Conservation (phyloP, 129 eudicot genomes). For the Calendula officinalis region DNA sequence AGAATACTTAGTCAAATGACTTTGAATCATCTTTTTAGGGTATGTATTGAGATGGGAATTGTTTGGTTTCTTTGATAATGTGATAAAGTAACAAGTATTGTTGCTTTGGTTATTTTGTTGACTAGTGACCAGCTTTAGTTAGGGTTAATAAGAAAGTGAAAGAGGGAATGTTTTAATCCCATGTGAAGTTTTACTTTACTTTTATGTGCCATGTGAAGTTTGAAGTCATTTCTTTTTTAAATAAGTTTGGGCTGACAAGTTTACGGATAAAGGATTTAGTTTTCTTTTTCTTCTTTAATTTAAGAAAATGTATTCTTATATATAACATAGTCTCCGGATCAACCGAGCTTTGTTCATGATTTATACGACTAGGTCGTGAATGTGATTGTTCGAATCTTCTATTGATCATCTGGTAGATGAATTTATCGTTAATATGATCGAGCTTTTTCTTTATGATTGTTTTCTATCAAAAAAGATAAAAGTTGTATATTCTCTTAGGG, state of each 20-base stretch:
- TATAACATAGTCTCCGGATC: too few relatives aligned
- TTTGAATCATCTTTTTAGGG: background rate
- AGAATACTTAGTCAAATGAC: background rate
- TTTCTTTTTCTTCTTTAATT: too few relatives aligned
- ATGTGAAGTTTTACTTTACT: background rate
- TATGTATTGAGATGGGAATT: background rate
- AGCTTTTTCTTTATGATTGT: too few relatives aligned
- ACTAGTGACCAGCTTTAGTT: background rate
- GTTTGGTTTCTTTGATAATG: background rate
- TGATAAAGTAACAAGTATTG: background rate
- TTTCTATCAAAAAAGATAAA: too few relatives aligned
- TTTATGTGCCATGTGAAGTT: conserved; percentile 2
- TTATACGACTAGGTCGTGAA: too few relatives aligned
- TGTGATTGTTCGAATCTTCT: too few relatives aligned
- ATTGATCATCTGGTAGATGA: too few relatives aligned
- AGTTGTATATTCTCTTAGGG: too few relatives aligned
- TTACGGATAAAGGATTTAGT: background rate
- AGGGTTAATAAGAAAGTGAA: conserved; percentile 3
- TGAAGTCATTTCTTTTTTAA: background rate
- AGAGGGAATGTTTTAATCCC: background rate
- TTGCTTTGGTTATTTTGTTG: background rate
- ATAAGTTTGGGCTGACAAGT: background rate
- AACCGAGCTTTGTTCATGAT: too few relatives aligned
- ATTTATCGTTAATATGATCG: too few relatives aligned
- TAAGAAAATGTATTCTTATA: too few relatives aligned